Evolutionary conservation across 805 yeast genomes (phyloP).

Genomic region (Maudiozyma bulderi): DNA sequence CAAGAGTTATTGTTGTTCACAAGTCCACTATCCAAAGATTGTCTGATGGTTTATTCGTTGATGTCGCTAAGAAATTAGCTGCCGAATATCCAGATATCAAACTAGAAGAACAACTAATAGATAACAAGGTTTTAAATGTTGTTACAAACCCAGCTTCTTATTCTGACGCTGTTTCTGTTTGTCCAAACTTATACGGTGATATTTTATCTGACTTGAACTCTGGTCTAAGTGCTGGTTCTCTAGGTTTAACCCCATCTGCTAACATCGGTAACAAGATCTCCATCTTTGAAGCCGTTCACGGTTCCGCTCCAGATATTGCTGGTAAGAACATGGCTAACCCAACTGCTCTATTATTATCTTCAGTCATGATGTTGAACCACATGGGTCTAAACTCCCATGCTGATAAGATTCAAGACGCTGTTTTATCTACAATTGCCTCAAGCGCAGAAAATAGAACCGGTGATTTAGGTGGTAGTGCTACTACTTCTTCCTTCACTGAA

Average conservation of each 20-base stretch:
- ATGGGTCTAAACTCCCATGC: slow-evolving; percentile 83
- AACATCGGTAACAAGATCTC: slow-evolving; percentile 98
- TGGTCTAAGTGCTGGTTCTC: slow-evolving; percentile 90
- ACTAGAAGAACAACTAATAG: slow-evolving; percentile 79
- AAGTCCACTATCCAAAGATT: slow-evolving; percentile 97
- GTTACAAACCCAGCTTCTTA: slow-evolving; percentile 81
- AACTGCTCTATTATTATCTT: slow-evolving; percentile 89
- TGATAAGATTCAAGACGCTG: slow-evolving; percentile 79
- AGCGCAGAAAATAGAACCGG: slow-evolving; percentile 94
- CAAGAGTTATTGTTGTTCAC: slow-evolving; percentile 89
- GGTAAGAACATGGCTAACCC: slow-evolving; percentile 99
- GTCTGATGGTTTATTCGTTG: slow-evolving; percentile 93
- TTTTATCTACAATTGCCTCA: slow-evolving; percentile 78
- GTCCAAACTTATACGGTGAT: slow-evolving; percentile 99
- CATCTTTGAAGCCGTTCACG: slow-evolving; percentile 98
- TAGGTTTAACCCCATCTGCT: slow-evolving; percentile 98
- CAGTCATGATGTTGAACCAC: slow-evolving; percentile 99
- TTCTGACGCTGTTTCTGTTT: slow-evolving; percentile 81
- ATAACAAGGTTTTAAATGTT: slow-evolving; percentile 86
- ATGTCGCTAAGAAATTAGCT: slow-evolving; percentile 81
- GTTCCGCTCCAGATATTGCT: slow-evolving; percentile 99
- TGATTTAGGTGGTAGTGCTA: slow-evolving; percentile 80
- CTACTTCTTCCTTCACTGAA: slow-evolving; percentile 83
- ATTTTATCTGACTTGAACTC: slow-evolving; percentile 96
- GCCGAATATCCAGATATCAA: slow-evolving; percentile 87